Evolutionary conservation across 768 basidiomycete genomes (phyloP).

Genomic region (Agaricus subrufescens): DNA sequence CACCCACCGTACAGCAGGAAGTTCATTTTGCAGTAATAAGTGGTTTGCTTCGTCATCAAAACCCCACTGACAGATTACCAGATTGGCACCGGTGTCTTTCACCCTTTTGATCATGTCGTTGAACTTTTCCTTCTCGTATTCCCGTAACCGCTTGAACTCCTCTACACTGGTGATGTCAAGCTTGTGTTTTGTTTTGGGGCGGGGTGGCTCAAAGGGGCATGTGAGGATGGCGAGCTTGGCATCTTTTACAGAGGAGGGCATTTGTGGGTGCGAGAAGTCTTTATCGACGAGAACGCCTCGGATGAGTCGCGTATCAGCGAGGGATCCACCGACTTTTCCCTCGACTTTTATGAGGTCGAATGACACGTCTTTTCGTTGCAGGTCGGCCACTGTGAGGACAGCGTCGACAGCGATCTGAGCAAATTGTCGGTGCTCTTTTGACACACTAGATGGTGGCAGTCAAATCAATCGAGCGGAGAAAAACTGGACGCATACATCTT

Average conservation of each 20-base stretch:
- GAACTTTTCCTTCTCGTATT: slow-evolving; percentile 96
- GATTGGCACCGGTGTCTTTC: slow-evolving; percentile 94
- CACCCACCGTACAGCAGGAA: slow-evolving; percentile 98
- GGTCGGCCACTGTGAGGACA: slow-evolving; percentile 90
- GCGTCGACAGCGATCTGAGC: slow-evolving; percentile 98
- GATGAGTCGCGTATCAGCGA: slow-evolving; percentile 93
- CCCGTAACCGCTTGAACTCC: slow-evolving; percentile 91
- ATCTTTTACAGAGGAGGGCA: slow-evolving; percentile 85
- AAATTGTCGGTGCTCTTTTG: slow-evolving; percentile 93
- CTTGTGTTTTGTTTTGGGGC: slow-evolving; percentile 99
- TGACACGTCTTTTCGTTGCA: slow-evolving; percentile 90
- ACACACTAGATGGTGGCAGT: slow-evolving; percentile 58
- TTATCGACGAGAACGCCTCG: slow-evolving; percentile 99
- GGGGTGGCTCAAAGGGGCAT: slow-evolving; percentile 97
- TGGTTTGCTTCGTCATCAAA: slow-evolving; percentile 99
- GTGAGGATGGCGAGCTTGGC: slow-evolving; percentile 95
- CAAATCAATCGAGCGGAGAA: neutral
- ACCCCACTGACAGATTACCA: slow-evolving; percentile 99
- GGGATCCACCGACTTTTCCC: slow-evolving; percentile 96
- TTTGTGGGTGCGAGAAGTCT: slow-evolving; percentile 99
- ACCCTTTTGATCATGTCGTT: slow-evolving; percentile 95
- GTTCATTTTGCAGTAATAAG: slow-evolving; percentile 93
- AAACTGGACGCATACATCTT: slow-evolving; percentile 74
- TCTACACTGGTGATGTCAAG: slow-evolving; percentile 95
- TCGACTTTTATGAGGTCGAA: slow-evolving; percentile 99